phyloP scores from a whole-genome alignment of 2,329 filamentous ascomycete species.

The Coleophoma crateriformis region DNA sequence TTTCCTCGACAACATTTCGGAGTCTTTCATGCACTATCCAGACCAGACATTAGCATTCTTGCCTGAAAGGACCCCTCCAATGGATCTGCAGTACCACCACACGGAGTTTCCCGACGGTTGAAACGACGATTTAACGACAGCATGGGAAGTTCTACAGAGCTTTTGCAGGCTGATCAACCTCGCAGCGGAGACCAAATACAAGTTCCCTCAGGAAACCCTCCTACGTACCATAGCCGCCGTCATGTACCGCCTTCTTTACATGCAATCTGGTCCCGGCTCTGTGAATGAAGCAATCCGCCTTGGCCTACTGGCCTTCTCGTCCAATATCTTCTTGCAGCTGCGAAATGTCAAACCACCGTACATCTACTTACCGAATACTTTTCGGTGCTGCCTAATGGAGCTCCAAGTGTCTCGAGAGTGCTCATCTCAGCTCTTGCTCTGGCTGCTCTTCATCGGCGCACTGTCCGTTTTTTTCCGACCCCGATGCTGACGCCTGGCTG shows the following conservation, averaged over 20 bases:
- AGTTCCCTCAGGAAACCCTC: neutral
- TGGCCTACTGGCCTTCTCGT: neutral
- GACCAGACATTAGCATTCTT: neutral
- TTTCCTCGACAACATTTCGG: neutral
- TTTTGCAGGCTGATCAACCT: constrained; percentile 27
- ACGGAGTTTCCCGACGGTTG: neutral
- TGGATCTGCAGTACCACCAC: too few species aligned
- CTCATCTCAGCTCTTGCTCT: neutral
- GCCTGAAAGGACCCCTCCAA: neutral
- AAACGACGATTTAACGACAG: neutral
- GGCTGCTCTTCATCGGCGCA: constrained; percentile 9
- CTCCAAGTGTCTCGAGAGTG: neutral
- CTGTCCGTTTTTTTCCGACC: constrained; percentile 7
- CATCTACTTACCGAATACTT: neutral
- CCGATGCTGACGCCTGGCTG: constrained; percentile 8
- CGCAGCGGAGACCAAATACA: constrained; percentile 28
- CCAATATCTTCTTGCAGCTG: neutral
- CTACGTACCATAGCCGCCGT: neutral
- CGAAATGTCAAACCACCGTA: neutral
- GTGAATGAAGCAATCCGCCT: neutral
- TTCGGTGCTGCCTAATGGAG: neutral
- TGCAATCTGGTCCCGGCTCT: neutral
- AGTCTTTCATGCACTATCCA: neutral
- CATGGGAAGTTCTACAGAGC: neutral
- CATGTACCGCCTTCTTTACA: neutral